Conservation (phyloP, 2,329 filamentous ascomycete genomes). For the Myriosclerotinia duriaeana region DNA sequence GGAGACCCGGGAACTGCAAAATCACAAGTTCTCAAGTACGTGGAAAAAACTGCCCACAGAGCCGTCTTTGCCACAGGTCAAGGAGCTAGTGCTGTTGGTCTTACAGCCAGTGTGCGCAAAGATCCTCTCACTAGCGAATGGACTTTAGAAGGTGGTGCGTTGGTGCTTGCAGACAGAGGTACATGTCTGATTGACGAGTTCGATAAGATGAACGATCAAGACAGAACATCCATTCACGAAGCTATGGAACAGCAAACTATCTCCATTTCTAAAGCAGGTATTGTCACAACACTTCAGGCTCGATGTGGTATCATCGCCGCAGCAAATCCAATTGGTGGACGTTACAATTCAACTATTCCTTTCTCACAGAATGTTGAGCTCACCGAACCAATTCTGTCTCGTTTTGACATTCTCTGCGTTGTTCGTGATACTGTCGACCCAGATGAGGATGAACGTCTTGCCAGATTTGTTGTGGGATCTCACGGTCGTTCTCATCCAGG, state of each 20-base stretch:
- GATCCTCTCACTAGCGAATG: slow-evolving; percentile 95
- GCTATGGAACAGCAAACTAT: slow-evolving; percentile 99
- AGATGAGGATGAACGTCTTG: slow-evolving; percentile 85
- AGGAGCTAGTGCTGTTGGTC: slow-evolving; percentile 93
- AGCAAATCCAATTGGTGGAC: slow-evolving; percentile 92
- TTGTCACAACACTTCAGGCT: slow-evolving; percentile 94
- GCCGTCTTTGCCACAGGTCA: slow-evolving; percentile 98
- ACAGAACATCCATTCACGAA: slow-evolving; percentile 97
- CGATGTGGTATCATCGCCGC: slow-evolving; percentile 95
- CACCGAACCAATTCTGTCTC: slow-evolving; percentile 94
- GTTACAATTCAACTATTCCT: slow-evolving; percentile 94
- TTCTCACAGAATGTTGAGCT: slow-evolving; percentile 96
- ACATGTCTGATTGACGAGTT: slow-evolving; percentile 98
- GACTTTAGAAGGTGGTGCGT: slow-evolving; percentile 92
- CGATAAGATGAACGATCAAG: slow-evolving; percentile 99
- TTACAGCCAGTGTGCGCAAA: slow-evolving; percentile 92
- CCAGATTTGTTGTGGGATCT: slow-evolving; percentile 90
- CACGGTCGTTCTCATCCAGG: slow-evolving; percentile 85
- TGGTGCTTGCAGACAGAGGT: slow-evolving; percentile 91
- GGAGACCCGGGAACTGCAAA: slow-evolving; percentile 98
- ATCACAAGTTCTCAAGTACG: slow-evolving; percentile 95
- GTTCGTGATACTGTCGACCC: slow-evolving; percentile 95
- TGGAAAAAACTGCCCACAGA: slow-evolving; percentile 94
- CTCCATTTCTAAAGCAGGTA: slow-evolving; percentile 97
- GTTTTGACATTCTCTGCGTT: slow-evolving; percentile 96